A percentile compares a stretch with the other conserved stretches of the same genome.
phyloP scores from a whole-genome alignment of 768 basidiomycete genomes.

The Boletus edulis region DNA sequence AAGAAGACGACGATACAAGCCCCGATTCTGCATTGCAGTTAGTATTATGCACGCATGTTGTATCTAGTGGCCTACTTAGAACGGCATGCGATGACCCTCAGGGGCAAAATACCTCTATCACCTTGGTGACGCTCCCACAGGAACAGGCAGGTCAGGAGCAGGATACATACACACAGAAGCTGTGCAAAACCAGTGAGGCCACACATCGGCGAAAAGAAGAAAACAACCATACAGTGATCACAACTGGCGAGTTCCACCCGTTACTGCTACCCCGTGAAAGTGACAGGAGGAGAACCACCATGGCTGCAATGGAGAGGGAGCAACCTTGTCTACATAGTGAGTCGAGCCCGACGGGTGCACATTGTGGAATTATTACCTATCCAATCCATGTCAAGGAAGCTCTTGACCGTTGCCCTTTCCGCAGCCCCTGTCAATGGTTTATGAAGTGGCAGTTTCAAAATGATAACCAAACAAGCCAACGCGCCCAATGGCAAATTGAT shows the following conservation, averaged over 20 bases:
- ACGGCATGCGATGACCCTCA: constrained; percentile 3
- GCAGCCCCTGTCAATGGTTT: background rate
- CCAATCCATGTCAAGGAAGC: constrained; percentile 11
- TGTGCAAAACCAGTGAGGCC: background rate
- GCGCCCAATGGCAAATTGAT: constrained; percentile 15
- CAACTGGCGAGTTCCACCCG: constrained; percentile 8
- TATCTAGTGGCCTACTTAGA: constrained; percentile 5
- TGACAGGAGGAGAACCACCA: constrained; percentile 10
- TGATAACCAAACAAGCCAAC: constrained; percentile 3
- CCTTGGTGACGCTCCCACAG: constrained; percentile 11
- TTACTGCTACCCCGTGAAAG: constrained; percentile 9
- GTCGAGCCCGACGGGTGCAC: background rate
- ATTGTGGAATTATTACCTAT: constrained; percentile 1
- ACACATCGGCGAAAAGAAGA: background rate
- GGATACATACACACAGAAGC: constrained; percentile 8
- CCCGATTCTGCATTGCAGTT: constrained; percentile 1
- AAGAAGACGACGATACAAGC: constrained; percentile 10
- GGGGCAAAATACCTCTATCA: constrained; percentile 7
- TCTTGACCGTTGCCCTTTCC: background rate
- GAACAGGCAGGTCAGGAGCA: constrained; percentile 2
- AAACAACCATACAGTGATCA: constrained; percentile 4
- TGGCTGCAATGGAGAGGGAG: constrained; percentile 9
- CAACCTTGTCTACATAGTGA: constrained; percentile 8
- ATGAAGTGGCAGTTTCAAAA: constrained; percentile 4
- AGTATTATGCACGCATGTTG: background rate